Evolutionary conservation across 1,284 basidiomycete genomes (phyloP).

Genomic region (Ganoderma lingzhi): DNA sequence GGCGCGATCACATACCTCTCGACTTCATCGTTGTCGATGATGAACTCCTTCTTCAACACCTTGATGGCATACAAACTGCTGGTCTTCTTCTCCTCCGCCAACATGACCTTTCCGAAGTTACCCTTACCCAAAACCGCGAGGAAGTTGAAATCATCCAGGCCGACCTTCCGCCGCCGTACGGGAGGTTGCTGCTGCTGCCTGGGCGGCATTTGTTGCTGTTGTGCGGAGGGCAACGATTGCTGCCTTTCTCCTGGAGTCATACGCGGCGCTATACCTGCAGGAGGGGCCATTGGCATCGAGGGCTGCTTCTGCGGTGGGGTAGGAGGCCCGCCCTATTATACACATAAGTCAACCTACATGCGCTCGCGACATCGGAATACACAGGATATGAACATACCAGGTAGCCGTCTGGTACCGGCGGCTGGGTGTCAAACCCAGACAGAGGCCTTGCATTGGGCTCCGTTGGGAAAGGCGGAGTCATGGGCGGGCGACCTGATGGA

Average conservation of each 20-base stretch:
- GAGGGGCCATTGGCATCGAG: slow-evolving; percentile 32
- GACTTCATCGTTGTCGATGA: slow-evolving; percentile 99
- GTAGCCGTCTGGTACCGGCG: slow-evolving; percentile 35
- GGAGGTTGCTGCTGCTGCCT: slow-evolving; percentile 43
- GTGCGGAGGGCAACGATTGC: slow-evolving; percentile 36
- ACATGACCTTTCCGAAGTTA: slow-evolving; percentile 99
- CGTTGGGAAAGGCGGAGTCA: slow-evolving; percentile 39
- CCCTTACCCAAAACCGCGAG: slow-evolving; percentile 98
- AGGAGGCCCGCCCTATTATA: slow-evolving; percentile 22
- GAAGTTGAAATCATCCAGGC: slow-evolving; percentile 99
- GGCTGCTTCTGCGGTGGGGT: slow-evolving; percentile 47
- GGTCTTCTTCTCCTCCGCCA: slow-evolving; percentile 96
- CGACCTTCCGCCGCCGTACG: slow-evolving; percentile 83
- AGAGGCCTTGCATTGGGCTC: slow-evolving; percentile 35
- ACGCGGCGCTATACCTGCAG: slow-evolving; percentile 28
- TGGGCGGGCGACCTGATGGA: slow-evolving; percentile 30
- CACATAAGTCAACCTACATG: slow-evolving; percentile 1
- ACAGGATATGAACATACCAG: slow-evolving; percentile 33
- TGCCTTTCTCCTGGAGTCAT: slow-evolving; percentile 39
- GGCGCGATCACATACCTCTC: slow-evolving; percentile 75
- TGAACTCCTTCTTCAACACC: slow-evolving; percentile 99
- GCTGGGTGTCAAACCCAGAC: slow-evolving; percentile 36
- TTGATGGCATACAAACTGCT: slow-evolving; percentile 98
- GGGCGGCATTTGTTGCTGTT: slow-evolving; percentile 28
- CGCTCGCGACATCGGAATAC: slow-evolving; percentile 7